Evolutionary conservation across 78 protist species (phyloP).

Genomic region (Dictyostelium discoideum): dicty_2.7 NC_007090.3:15001-15500

Average conservation of each 20-base stretch:
- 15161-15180: slow-evolving; percentile 96
- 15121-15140: slow-evolving; percentile 86
- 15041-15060: slow-evolving; percentile 21
- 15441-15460: not conserved
- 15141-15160: slow-evolving; percentile 29
- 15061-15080: slow-evolving; percentile 86
- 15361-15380: not conserved
- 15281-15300: not conserved
- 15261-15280: slow-evolving; percentile 28
- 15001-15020: slow-evolving; percentile 80
- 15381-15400: not conserved
- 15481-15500: too few relatives aligned
- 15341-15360: slow-evolving; percentile 23
- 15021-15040: slow-evolving; percentile 85
- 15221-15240: slow-evolving; percentile 14
- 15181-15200: slow-evolving; percentile 87
- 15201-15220: slow-evolving; percentile 49
- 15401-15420: not conserved
- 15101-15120: slow-evolving; percentile 98
- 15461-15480: not conserved
- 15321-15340: slow-evolving; percentile 4
- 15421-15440: not conserved
- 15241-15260: slow-evolving; percentile 49
- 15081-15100: slow-evolving; percentile 97
- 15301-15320: not conserved